phyloP scores from a whole-genome alignment of 176 grass and related monocot genomes.

The Carex cristatella region DNA sequence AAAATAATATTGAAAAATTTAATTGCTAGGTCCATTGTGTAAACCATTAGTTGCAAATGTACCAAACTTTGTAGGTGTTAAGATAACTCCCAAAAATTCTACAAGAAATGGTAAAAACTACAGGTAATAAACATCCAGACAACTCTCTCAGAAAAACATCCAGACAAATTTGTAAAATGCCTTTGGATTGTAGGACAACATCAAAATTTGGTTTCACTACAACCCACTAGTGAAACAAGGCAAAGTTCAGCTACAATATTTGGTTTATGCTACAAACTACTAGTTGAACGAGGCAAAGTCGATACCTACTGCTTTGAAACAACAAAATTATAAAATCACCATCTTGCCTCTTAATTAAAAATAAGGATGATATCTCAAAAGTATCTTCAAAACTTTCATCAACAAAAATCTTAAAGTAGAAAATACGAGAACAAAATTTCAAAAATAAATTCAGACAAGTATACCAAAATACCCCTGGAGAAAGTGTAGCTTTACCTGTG shows the following conservation, averaged over 20 bases:
- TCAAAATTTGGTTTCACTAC: background rate
- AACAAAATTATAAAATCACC: background rate
- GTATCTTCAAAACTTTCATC: background rate
- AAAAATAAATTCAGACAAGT: background rate
- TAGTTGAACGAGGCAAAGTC: background rate
- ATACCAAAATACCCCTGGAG: background rate
- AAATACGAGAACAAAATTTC: background rate
- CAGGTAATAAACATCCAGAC: background rate
- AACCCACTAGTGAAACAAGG: background rate
- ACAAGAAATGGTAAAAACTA: background rate
- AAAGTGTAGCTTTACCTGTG: constrained; percentile 28
- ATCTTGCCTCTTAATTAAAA: background rate
- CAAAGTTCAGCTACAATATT: background rate
- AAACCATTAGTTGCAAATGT: background rate
- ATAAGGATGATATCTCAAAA: background rate
- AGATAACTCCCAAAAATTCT: background rate
- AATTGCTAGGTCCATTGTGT: background rate
- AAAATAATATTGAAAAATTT: background rate
- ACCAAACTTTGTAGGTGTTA: background rate
- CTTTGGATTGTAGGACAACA: background rate
- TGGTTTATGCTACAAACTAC: background rate
- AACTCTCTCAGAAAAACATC: background rate
- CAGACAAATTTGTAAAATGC: background rate
- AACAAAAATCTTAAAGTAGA: background rate
- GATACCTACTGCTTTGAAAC: background rate